These are phyloP conservation scores for Pseudogymnoascus sp. DNA, from an alignment of 2,329 filamentous ascomycete genomes.

Conservation along the genomic window DNA sequence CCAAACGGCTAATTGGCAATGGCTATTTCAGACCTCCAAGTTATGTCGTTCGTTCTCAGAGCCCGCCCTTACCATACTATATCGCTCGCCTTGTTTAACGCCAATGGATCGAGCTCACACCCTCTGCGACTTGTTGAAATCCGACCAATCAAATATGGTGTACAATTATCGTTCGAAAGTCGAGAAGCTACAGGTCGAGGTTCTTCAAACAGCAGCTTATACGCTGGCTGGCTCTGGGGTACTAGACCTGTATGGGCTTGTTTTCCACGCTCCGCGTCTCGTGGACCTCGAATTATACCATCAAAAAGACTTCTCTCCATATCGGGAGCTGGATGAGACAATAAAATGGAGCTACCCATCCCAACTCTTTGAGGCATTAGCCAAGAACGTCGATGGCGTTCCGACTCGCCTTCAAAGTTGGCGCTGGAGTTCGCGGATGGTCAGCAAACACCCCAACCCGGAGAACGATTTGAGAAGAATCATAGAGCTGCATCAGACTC, in stretches of 20 bases:
- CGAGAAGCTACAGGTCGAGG: constrained; percentile 60
- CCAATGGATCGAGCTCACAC: constrained; percentile 39
- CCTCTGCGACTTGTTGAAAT: constrained; percentile 23
- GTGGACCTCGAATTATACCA: constrained; percentile 65
- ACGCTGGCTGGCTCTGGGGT: constrained; percentile 44
- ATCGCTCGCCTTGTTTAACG: constrained; percentile 57
- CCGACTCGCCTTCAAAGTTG: constrained; percentile 38
- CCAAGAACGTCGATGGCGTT: constrained; percentile 27
- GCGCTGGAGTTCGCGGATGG: constrained; percentile 52
- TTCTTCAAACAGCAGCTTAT: constrained; percentile 46
- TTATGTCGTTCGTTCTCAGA: constrained; percentile 59
- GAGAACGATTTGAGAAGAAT: constrained; percentile 34
- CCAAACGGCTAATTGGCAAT: constrained; percentile 39
- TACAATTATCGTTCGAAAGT: constrained; percentile 66
- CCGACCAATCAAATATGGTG: constrained; percentile 1
- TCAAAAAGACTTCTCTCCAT: constrained; percentile 58
- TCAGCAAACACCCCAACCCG: constrained; percentile 36
- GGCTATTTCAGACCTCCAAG: constrained; percentile 56
- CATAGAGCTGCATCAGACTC: constrained; percentile 41
- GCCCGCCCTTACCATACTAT: constrained; percentile 64
- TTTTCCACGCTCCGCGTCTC: constrained; percentile 58
- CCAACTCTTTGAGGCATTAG: constrained; percentile 56
- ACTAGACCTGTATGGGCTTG: constrained; percentile 47
- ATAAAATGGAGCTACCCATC: constrained; percentile 63
- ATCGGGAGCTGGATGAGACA: constrained; percentile 45